These are phyloP conservation scores for Dactylellina cionopaga DNA, from an alignment of 2,329 filamentous ascomycete genomes.

Conservation along the genomic window DNA sequence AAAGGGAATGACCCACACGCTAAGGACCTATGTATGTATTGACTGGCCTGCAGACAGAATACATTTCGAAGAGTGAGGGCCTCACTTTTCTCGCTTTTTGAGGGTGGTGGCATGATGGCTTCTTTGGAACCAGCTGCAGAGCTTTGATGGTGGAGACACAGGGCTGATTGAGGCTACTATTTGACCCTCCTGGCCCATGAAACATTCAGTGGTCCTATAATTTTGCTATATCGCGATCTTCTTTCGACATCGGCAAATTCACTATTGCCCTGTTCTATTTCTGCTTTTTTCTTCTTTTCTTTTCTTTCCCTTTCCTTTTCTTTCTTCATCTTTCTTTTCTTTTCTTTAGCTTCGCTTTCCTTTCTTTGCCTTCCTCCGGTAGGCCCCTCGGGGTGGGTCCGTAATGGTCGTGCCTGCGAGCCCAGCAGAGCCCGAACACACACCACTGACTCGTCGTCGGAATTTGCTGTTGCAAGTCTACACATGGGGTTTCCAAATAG, in stretches of 20 bases:
- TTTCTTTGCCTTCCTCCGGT: neutral
- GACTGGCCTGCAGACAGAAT: conserved; percentile 16
- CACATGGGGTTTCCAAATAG: conserved; percentile 51
- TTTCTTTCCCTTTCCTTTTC: neutral
- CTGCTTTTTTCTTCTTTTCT: neutral
- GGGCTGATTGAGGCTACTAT: conserved; percentile 53
- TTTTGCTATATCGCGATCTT: conserved; percentile 53
- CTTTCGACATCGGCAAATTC: conserved; percentile 52
- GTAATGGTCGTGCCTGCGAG: conserved; percentile 4
- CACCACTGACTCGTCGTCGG: conserved; percentile 42
- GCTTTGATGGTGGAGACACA: conserved; percentile 49
- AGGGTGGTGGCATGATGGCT: conserved; percentile 46
- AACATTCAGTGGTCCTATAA: conserved; percentile 51
- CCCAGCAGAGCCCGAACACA: conserved; percentile 27
- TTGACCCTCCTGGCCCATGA: conserved; percentile 40
- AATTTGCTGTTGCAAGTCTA: conserved; percentile 35
- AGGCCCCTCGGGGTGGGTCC: conserved; percentile 19
- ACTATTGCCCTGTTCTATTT: conserved; percentile 8
- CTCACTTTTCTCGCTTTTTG: conserved; percentile 6
- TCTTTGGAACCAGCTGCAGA: conserved; percentile 35
- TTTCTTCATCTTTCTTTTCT: neutral
- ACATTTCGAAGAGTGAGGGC: conserved; percentile 39
- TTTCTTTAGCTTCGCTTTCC: neutral
- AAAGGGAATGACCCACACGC: conserved; percentile 32
- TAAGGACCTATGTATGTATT: too few species aligned